phyloP scores from a whole-genome alignment of 2,329 filamentous ascomycete species.

The Neurospora crassa region DNA sequence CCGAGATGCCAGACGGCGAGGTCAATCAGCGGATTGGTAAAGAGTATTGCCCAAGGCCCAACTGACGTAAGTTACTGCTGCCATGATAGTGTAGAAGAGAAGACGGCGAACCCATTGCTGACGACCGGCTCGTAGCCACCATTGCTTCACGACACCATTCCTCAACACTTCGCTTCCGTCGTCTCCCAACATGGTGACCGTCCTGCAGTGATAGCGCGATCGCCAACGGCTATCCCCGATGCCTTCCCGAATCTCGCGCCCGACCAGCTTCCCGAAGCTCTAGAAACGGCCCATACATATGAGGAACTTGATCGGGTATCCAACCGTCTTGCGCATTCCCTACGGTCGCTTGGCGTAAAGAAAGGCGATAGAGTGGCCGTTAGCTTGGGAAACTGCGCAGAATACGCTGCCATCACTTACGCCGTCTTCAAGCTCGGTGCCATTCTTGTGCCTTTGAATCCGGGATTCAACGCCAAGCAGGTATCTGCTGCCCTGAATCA shows the following conservation, averaged over 20 bases:
- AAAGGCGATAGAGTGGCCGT: slow-evolving; percentile 83
- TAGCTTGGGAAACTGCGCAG: slow-evolving; percentile 74
- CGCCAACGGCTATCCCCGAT: slow-evolving; percentile 24
- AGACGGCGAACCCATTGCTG: neutral
- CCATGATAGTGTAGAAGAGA: neutral
- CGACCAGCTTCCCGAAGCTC: slow-evolving; percentile 43
- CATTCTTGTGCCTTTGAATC: slow-evolving; percentile 87
- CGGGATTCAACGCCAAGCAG: slow-evolving; percentile 73
- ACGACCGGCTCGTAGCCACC: slow-evolving; percentile 42
- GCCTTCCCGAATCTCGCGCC: slow-evolving; percentile 11
- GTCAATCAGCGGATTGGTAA: slow-evolving; percentile 12
- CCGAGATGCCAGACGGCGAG: slow-evolving; percentile 2
- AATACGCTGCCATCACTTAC: slow-evolving; percentile 79
- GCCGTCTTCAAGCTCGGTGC: slow-evolving; percentile 92
- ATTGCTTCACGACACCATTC: slow-evolving; percentile 58
- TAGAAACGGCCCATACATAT: slow-evolving; percentile 66
- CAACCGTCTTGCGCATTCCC: slow-evolving; percentile 62
- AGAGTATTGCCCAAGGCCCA: slow-evolving; percentile 15
- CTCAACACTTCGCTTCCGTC: slow-evolving; percentile 59
- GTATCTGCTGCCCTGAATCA: slow-evolving; percentile 70
- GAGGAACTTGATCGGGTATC: slow-evolving; percentile 64
- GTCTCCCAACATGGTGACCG: slow-evolving; percentile 56
- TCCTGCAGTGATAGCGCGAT: slow-evolving; percentile 45
- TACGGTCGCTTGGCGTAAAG: slow-evolving; percentile 59
- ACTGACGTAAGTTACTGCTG: slow-evolving; percentile 10